Conservation (phyloP, 2,329 filamentous ascomycete genomes). For the Xylariaceae sp. region DNA sequence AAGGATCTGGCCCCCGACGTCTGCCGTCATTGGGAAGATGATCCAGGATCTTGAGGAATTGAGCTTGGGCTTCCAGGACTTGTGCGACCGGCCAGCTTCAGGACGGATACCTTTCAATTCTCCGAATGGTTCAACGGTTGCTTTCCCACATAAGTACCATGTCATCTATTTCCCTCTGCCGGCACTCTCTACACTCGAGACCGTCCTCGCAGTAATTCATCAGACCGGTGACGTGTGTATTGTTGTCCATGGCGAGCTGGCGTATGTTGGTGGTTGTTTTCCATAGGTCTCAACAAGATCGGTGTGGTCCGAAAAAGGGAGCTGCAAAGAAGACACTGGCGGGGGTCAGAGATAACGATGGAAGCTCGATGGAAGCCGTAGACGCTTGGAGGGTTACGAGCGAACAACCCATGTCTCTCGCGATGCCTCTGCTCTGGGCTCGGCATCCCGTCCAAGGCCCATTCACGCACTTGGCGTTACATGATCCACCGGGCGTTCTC, state of each 20-base stretch:
- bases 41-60: not conserved
- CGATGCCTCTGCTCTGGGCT: not conserved
- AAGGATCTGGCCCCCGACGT: not conserved
- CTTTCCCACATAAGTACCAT: too few species aligned
- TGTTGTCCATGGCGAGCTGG: not conserved
- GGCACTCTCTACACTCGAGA: not conserved
- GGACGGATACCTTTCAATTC: slow-evolving; percentile 13
- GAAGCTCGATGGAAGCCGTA: slow-evolving; percentile 27
- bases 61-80: not conserved
- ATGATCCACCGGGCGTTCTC: slow-evolving; percentile 5
- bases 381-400: not conserved
- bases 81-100: too few species aligned
- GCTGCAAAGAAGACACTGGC: slow-evolving; percentile 27
- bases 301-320: slow-evolving; percentile 25
- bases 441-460: not conserved
- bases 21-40: not conserved
- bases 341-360: slow-evolving; percentile 28
- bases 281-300: slow-evolving; percentile 13
- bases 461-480: not conserved
- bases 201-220: not conserved
- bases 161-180: too few species aligned
- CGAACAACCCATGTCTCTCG: too few species aligned
- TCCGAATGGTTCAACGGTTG: slow-evolving; percentile 9
- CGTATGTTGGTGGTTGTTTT: not conserved
- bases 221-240: not conserved